Base-by-base conservation (phyloP, 768 basidiomycete genomes). In the Tylopilus subfusipes region DNA sequence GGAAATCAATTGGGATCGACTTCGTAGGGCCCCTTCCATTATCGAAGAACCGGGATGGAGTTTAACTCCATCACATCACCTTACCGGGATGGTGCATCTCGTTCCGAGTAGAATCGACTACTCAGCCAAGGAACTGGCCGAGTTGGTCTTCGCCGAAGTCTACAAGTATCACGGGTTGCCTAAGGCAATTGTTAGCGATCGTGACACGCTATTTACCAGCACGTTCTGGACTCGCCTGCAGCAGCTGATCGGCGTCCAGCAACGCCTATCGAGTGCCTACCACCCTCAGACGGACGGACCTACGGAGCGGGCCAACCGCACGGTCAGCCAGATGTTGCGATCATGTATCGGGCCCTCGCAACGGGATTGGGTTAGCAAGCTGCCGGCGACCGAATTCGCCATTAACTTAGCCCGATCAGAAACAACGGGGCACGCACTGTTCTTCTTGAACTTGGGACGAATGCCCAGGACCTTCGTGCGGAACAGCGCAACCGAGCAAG, bases 11-110 rank as follows among this genome's bases (percentile, higher is more conserved):
- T 31, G 30, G 30, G 10, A 31, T 31, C 45, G 77, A 78, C 58
- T 77, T 77, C 36, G 52, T 77, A 0, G 75, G 69, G 0, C 71
- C 69, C 1, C 61, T 77, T 11, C 75, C 73, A 12, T 34, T 56
- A 16, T 62, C 44, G 0, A 52, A 54, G 19, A 19, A 54, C 5
- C 22, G 24, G 2, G 29, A 60, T 9, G 36, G 58, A 64, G 0
- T 70, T 34, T 21, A 69, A 74, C 42, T 67, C 62, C 18, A 50
- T 73, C 0, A 67, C 57, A 60, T 24, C 6, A 39, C 1, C 48
- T 68, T 2, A 39, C 58, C 0, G 38, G 50, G 0, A 67, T 70
- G 63, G 68, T 69, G 0, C 63, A 69, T 19, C 21, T 70, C 0
- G 43, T 64, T 0, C 65, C 62, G 0, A 56, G 58, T 3, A 19